Base-by-base conservation (phyloP, 495 filamentous ascomycete species). In the Aspergillus cavernicola region DNA sequence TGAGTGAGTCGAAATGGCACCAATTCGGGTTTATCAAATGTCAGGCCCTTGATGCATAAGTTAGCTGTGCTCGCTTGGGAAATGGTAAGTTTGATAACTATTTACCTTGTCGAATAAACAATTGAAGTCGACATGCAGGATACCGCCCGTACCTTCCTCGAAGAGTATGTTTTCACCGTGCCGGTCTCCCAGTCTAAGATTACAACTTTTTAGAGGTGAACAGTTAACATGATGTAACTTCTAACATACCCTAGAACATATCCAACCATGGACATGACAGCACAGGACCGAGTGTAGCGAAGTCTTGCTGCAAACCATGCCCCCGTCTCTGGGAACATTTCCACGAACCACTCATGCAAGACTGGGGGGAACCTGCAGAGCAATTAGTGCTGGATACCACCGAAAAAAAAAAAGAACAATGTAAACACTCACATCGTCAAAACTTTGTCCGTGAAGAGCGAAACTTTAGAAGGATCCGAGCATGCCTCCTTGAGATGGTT, bases 51-150 rank as follows among this genome's bases (percentile, higher is more conserved):
- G 4, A 26, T 16, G 31, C 12, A 20, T 19, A n/a, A 4, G 31
- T 16, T 23, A 43, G 19, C 10, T 24, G 29, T 16, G 12, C 10
- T 23, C 13, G 23, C 13, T 8, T 4, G 11, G 12, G 7, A 43
- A 15, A 4, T 2, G 6, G 12, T 22, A 29, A 18, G 23, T n/a
- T n/a, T n/a, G n/a, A n/a, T n/a, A n/a, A n/a, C n/a, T n/a, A 26
- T 54, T 38, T 56, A 75, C 72, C 73, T 97, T 99, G 76, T 99
- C 95, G 68, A 99, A 99, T 18, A 99, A 86, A 71, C 93, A 99
- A 71, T 99, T 99, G 80, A 99, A 99, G 72, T 99, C 93, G 44
- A 99, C 93, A 70, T 99, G 93, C 62, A 97, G 84, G 20, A 95
- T 84, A 49, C 95, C 95, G 39, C 95, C 93, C 55, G 90, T 95